Conservation (phyloP, 495 filamentous ascomycete species). For the Aspergillus olivimuriae region DNA sequence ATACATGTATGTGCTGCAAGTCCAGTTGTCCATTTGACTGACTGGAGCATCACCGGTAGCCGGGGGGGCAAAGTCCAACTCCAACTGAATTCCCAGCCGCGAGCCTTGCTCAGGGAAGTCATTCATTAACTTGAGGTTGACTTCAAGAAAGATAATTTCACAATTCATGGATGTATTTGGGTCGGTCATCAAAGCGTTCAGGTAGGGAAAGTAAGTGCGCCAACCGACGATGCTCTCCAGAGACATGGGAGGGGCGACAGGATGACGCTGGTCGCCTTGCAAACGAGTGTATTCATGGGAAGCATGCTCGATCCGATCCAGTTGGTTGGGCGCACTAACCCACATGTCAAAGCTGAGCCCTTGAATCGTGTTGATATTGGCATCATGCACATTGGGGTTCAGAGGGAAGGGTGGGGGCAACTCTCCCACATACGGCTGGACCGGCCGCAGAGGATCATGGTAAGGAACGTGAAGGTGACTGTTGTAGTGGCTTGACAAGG, state of each 20-base stretch:
- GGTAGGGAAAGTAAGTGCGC: conserved; percentile 40
- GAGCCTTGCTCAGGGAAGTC: conserved; percentile 38
- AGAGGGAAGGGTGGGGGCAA: conserved; percentile 33
- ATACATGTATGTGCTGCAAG: conserved; percentile 42
- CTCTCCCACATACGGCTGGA: conserved; percentile 32
- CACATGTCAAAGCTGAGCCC: conserved; percentile 48
- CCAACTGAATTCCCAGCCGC: conserved; percentile 37
- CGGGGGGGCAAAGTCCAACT: conserved; percentile 36
- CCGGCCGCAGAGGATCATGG: conserved; percentile 28
- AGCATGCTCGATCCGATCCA: conserved; percentile 34
- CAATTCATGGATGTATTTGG: conserved; percentile 30
- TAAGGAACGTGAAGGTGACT: conserved; percentile 22
- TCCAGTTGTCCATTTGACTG: conserved; percentile 41
- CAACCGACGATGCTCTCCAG: conserved; percentile 40
- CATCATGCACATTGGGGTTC: conserved; percentile 30
- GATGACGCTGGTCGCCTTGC: conserved; percentile 36
- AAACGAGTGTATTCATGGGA: conserved; percentile 46
- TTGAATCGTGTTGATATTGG: conserved; percentile 28
- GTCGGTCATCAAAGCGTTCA: conserved; percentile 33
- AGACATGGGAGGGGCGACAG: conserved; percentile 29
- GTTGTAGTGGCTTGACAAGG: conserved; percentile 30
- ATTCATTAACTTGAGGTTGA: conserved; percentile 40
- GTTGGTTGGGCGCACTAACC: conserved; percentile 38
- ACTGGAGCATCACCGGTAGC: conserved; percentile 28
- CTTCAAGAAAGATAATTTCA: conserved; percentile 46